These are phyloP conservation scores for Neoscytalidium dimidiatum DNA, from an alignment of 2,329 filamentous ascomycete species.

Conservation along the genomic window DNA sequence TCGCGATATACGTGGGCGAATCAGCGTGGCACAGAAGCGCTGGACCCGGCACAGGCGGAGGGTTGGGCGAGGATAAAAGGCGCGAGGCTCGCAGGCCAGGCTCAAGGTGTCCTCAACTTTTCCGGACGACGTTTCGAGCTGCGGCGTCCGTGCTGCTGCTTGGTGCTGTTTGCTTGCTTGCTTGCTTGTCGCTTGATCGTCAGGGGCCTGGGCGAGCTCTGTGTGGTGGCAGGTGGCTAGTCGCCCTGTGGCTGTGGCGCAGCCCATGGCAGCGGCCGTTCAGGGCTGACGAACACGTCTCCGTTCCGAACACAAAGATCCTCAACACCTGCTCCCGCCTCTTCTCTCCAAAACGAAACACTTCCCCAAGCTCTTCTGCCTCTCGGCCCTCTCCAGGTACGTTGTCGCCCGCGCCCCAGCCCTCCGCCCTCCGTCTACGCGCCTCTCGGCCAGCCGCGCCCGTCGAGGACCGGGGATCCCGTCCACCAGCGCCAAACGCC, in stretches of 20 bases:
- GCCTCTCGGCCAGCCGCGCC: not conserved
- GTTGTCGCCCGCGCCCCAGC: not conserved
- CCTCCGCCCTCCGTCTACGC: not conserved
- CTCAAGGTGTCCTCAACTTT: not conserved
- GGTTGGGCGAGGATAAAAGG: conserved; percentile 14
- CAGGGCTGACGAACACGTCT: conserved; percentile 2
- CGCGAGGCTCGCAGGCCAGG: not conserved
- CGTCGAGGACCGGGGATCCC: not conserved
- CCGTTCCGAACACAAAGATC: not conserved
- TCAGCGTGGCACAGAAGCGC: conserved; percentile 2
- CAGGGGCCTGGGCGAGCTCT: not conserved
- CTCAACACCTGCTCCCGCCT: not conserved
- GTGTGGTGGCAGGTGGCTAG: not conserved
- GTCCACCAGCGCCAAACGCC: not conserved
- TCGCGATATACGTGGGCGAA: conserved; percentile 4
- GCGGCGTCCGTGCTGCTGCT: conserved; percentile 5
- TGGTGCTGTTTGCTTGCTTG: not conserved
- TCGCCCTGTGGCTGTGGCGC: not conserved
- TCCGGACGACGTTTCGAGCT: not conserved
- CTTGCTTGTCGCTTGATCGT: not conserved
- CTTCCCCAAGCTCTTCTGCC: not conserved
- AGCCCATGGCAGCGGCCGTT: too few relatives aligned
- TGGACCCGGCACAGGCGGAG: not conserved
- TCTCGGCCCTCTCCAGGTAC: not conserved
- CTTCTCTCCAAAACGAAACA: not conserved